Percentiles rank a stretch among this genome's conserved stretches.
Evolutionary conservation across 441 rosid genomes (phyloP).

Genomic region (Euphorbia corollata): DNA sequence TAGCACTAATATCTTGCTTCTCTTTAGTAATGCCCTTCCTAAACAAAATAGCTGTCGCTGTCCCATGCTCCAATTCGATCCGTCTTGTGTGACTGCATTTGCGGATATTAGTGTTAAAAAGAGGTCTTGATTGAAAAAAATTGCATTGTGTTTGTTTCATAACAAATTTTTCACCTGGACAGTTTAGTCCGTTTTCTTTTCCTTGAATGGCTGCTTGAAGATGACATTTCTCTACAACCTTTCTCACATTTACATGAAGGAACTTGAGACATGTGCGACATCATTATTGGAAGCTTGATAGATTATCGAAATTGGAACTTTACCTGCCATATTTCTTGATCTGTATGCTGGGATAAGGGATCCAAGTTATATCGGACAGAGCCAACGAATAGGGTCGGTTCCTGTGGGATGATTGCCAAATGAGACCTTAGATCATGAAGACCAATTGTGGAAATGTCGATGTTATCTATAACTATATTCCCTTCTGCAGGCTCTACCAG

Average conservation of each 20-base stretch:
- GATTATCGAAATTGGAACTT: neutral
- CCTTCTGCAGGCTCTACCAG: conserved; percentile 83
- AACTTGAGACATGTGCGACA: neutral
- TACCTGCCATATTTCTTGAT: conserved; percentile 93
- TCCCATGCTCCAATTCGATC: conserved; percentile 95
- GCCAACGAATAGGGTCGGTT: conserved; percentile 84
- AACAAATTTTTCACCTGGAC: conserved; percentile 40
- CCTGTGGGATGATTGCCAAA: conserved; percentile 84
- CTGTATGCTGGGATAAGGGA: conserved; percentile 58
- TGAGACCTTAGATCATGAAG: conserved; percentile 75
- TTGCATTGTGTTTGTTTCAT: neutral
- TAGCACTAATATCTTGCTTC: conserved; percentile 65
- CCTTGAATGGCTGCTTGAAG: conserved; percentile 61
- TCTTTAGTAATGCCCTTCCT: conserved; percentile 73
- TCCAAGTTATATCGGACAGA: conserved; percentile 79
- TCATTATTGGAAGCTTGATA: neutral
- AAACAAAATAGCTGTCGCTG: conserved; percentile 79
- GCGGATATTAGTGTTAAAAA: neutral
- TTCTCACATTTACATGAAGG: neutral
- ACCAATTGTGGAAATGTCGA: conserved; percentile 66
- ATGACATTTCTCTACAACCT: conserved; percentile 90
- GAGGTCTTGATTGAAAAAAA: neutral
- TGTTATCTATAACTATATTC: conserved; percentile 59
- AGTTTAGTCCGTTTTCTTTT: conserved; percentile 55
- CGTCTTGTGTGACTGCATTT: conserved; percentile 64